These are phyloP conservation scores for Inga oerstediana DNA, from an alignment of 306 rosid genomes.

Conservation along the genomic window DNA sequence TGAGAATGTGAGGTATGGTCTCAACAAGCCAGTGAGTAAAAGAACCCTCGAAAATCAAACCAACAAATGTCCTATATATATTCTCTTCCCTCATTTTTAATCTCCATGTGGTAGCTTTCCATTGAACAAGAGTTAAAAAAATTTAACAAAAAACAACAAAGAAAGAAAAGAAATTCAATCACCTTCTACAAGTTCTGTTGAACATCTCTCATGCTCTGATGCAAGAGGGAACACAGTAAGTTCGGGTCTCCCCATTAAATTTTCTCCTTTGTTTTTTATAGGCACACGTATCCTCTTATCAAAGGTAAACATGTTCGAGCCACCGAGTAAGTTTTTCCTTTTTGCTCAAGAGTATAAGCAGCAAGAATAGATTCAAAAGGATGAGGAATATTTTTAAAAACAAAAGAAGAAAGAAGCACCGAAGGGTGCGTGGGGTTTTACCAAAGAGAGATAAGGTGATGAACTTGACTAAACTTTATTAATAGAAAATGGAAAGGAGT, in stretches of 20 bases:
- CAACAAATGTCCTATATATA: conserved; percentile 39
- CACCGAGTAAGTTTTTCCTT: not conserved
- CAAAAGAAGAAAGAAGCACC: not conserved
- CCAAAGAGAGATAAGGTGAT: conserved; percentile 35
- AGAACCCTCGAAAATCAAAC: conserved; percentile 43
- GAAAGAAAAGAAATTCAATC: conserved; percentile 26
- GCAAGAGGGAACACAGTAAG: conserved; percentile 18
- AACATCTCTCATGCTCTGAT: conserved; percentile 29
- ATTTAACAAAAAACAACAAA: not conserved
- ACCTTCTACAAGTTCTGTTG: conserved; percentile 11
- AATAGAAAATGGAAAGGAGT: conserved; percentile 40
- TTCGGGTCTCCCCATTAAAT: no score
- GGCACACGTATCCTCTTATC: no score
- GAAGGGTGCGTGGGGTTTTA: conserved; percentile 32
- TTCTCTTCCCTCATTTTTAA: conserved; percentile 41
- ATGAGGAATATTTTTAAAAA: conserved; percentile 10
- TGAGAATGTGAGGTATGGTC: conserved; percentile 38
- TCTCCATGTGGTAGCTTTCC: conserved; percentile 49
- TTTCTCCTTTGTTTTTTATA: no score
- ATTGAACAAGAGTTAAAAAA: conserved; percentile 16
- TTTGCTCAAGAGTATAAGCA: conserved; percentile 32
- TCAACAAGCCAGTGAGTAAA: conserved; percentile 42
- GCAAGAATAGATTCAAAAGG: conserved; percentile 63
- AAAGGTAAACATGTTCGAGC: no score
- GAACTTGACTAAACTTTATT: conserved; percentile 32